Conservation (phyloP, 371 early-diverging fungal genomes). For the Mucor ambiguus region DNA sequence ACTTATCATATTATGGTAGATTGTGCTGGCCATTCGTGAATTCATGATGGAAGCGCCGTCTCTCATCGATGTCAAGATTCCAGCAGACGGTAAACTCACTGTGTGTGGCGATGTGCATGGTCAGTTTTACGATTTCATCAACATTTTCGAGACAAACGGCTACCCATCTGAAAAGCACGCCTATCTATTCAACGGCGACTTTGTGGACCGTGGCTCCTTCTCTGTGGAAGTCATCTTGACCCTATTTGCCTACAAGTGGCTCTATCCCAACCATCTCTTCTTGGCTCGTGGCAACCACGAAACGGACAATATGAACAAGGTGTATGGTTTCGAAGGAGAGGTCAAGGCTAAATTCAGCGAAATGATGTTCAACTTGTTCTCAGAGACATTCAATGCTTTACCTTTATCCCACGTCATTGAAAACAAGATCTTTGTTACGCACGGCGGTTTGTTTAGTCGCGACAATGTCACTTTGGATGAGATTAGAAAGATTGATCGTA, state of each 20-base stretch:
- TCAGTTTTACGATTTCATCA: constrained; percentile 97
- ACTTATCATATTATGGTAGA: constrained; percentile 37
- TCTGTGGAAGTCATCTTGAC: constrained; percentile 94
- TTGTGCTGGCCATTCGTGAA: constrained; percentile 74
- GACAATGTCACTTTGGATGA: constrained; percentile 94
- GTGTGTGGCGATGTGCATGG: constrained; percentile 99
- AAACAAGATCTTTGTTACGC: constrained; percentile 94
- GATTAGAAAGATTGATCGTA: constrained; percentile 87
- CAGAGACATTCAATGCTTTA: constrained; percentile 92
- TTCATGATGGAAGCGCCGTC: constrained; percentile 75
- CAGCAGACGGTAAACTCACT: constrained; percentile 74
- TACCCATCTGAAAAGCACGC: constrained; percentile 81
- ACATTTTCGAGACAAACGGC: constrained; percentile 93
- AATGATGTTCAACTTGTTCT: constrained; percentile 89
- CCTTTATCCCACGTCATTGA: constrained; percentile 94
- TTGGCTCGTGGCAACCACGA: constrained; percentile 99
- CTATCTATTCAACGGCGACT: constrained; percentile 97
- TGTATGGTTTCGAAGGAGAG: constrained; percentile 99
- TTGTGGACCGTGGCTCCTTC: constrained; percentile 97
- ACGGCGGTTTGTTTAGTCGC: constrained; percentile 95
- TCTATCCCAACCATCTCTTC: constrained; percentile 87
- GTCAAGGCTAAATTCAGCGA: constrained; percentile 93
- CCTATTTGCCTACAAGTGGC: constrained; percentile 90
- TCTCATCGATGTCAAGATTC: constrained; percentile 85
- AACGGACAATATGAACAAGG: constrained; percentile 97